phyloP scores from a whole-genome alignment of 1,139 yeast species.

The Hyphopichia wangnamkhiaoensis region DNA sequence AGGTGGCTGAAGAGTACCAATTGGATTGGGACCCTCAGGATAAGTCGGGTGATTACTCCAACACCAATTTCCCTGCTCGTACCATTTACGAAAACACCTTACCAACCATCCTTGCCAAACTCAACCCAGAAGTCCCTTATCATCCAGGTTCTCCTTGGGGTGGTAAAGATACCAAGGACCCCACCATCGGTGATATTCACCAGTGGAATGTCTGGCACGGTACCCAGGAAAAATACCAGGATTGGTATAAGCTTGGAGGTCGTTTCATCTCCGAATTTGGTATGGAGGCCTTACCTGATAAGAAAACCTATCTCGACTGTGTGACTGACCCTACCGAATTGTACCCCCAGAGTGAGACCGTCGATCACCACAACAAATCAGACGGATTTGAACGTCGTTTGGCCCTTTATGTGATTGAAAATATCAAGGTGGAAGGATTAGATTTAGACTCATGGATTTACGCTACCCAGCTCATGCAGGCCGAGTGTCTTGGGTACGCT shows the following conservation, averaged over 20 bases:
- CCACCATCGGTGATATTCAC: constrained; percentile 44
- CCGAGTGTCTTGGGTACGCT: constrained; percentile 49
- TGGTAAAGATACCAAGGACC: constrained; percentile 31
- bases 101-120: constrained; percentile 27
- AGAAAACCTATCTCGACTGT: constrained; percentile 27
- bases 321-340: constrained; percentile 33
- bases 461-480: constrained; percentile 51
- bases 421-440: constrained; percentile 31
- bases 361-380: constrained; percentile 46
- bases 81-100: constrained; percentile 37
- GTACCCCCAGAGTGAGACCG: constrained; percentile 37
- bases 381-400: constrained; percentile 47
- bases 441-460: constrained; percentile 46
- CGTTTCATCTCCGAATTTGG: constrained; percentile 51
- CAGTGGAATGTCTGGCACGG: constrained; percentile 58
- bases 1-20: constrained; percentile 36
- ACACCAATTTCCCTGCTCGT: constrained; percentile 42
- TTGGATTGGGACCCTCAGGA: constrained; percentile 32
- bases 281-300: constrained; percentile 43
- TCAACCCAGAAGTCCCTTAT: constrained; percentile 23
- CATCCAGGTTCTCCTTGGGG: constrained; percentile 48
- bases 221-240: constrained; percentile 42
- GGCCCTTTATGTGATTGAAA: constrained; percentile 47
- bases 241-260: constrained; percentile 41
- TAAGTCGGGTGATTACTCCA: constrained; percentile 26